Evolutionary conservation across 2,329 filamentous ascomycete species (phyloP), one percentile per base, ranked within the genome.

Genomic region (Trichoderma sp.): DNA sequence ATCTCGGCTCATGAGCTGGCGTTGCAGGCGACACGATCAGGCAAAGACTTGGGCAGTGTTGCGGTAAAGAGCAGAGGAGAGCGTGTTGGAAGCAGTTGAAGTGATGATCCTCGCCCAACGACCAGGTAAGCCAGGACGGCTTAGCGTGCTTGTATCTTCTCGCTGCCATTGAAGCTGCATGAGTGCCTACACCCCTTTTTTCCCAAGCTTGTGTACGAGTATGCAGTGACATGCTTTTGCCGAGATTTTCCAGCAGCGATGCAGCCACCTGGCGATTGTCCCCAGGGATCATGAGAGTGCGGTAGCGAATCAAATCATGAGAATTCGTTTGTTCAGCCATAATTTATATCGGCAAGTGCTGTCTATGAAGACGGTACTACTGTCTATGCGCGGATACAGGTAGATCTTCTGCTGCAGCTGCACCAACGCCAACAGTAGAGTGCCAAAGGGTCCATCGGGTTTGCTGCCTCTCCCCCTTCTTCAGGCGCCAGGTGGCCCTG

Each of bases 1-100:
- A 67, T 67, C 64, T 67, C 64, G 64, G 64, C 64, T 67, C 64
- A 27, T 67, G 64, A 67, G 64, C 55, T 67, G 64, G 64, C 64
- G 64, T 56, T 67, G 64, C 64, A 67, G 56, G 64, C 35, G 53
- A 43, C 53, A 37, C 40, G 19, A 43, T 10, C 40, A 35, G 62
- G 57, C 37, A 55, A 40, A 33, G 29, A 10, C 47, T 37, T 13
- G 40, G 24, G 8, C 37, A 13, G 16, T 37, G 63, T 49, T 66
- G 40, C 53, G 63, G 64, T 52, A 67, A 49, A 59, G 55, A 21
- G 37, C 37, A 59, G 29, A 67, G 55, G 43, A 40, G 60, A 53
- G 60, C 31, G 10, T 37, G 33, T 53, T 27, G 35, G 24, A 37
- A 40, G 55, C 31, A 43, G 43, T 14, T 35, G 33, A 43, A 43